Base-by-base conservation (phyloP, 129 eudicot species). In the Flaveria trinervia region DNA sequence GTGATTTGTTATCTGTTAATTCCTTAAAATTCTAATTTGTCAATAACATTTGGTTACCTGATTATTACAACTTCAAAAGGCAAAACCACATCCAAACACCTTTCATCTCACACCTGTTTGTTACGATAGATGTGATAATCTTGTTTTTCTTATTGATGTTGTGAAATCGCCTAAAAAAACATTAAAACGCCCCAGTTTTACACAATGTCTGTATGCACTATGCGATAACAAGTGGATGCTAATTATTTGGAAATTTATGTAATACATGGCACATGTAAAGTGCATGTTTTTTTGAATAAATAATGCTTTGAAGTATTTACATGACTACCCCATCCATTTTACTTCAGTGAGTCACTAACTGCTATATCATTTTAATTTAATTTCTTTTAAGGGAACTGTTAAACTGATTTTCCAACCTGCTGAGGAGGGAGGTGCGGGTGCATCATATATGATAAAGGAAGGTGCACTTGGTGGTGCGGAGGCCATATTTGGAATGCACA, bases 371-470 rank as follows among this genome's bases (percentile, higher is more conserved):
- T 50, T 14, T 44, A 25, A 75, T 59, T 0, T 9, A 50, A 18
- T 7, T 44, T 67, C 22, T 80, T 43, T 16, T 16, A 75, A 90
- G 96, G 96, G 96, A 71, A 90, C 96, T 26, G 98, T 90, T 48
- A 80, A 85, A 68, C 85, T 93, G 76, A 80, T 93, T 43, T 93
- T 93, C 81, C 98, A 93, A 84, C 97, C 98, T 9, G 98, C 95
- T 12, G 97, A 93, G 75, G 98, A 93, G 77, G 95, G 97, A 65
- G 96, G 98, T 69, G 95, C 91, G 2, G 97, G 98, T 45, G 92
- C 98, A 60, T 80, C 88, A 8, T n/a, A 82, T 67, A 88, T 90
- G 98, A 84, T 90, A 78, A 80, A 85, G 43, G 92, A 90, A 83
- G 96, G 96, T 15, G 98, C 91, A 64, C 89, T 93, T 12, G 89